Evolutionary conservation across 306 rosid species (phyloP).

Genomic region (Dalbergia cultrata): DNA sequence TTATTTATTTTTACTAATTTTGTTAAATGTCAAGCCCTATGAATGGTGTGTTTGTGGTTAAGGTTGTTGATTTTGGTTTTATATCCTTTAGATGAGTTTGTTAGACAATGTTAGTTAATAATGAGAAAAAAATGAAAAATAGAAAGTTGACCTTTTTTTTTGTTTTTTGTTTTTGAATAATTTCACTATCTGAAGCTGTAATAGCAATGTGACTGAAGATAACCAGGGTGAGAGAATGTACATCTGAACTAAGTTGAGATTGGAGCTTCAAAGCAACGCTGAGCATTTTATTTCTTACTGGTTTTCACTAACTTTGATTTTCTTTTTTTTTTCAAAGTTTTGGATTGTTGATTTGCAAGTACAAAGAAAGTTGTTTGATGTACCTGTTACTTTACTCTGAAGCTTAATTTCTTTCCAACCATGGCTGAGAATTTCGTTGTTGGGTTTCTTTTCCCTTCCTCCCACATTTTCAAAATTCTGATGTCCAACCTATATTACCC

Average conservation of each 20-base stretch:
- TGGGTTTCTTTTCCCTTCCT: not conserved
- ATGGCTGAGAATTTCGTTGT: not conserved
- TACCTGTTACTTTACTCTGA: not conserved
- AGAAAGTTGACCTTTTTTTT: conserved; percentile 2
- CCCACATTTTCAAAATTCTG: not conserved
- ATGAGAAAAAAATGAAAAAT: not conserved
- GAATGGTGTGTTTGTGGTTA: conserved; percentile 6
- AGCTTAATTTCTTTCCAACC: not conserved
- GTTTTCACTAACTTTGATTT: not conserved
- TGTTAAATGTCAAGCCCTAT: conserved; percentile 3
- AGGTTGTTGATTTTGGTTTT: conserved; percentile 12
- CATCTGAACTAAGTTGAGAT: not conserved
- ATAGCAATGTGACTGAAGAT: conserved; percentile 23
- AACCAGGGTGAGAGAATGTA: not conserved
- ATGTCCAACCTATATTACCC: not conserved
- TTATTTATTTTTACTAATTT: not conserved
- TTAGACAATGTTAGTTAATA: not conserved
- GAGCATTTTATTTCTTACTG: conserved; percentile 24
- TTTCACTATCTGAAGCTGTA: not conserved
- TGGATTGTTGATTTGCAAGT: not conserved
- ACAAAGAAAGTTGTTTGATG: not conserved
- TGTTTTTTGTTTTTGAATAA: too few species aligned
- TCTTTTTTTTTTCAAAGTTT: not conserved
- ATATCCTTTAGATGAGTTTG: not conserved
- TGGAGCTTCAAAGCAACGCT: not conserved